phyloP scores from a whole-genome alignment of 108 stramenopile genomes.

The Tribonema minus region DNA sequence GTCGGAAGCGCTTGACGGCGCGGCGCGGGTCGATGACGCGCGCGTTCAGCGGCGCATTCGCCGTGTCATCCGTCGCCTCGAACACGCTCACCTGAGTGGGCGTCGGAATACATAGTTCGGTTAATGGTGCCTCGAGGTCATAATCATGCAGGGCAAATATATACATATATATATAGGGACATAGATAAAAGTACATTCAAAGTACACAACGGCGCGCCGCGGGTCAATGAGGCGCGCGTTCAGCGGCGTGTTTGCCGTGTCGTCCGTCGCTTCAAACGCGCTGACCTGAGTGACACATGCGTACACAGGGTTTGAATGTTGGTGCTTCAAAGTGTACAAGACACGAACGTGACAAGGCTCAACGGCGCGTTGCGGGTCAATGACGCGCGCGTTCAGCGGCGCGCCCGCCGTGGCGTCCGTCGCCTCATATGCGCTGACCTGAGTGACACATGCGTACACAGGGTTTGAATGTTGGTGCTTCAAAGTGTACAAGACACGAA shows the following conservation, averaged over 20 bases:
- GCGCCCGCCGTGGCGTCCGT: slow-evolving; percentile 7
- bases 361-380: slow-evolving; percentile 13
- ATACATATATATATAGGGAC: no score
- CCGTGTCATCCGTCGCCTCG: slow-evolving; percentile 24
- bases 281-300: no score
- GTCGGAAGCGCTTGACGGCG: slow-evolving; percentile 25
- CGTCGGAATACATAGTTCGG: no score
- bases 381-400: slow-evolving; percentile 10
- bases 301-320: no score
- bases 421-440: slow-evolving; percentile 24
- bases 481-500: slow-evolving; percentile 2
- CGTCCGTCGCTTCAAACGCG: slow-evolving; percentile 30
- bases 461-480: no score
- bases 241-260: not conserved
- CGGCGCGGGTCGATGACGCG: slow-evolving; percentile 18
- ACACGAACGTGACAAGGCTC: no score
- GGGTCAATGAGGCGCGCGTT: slow-evolving; percentile 16
- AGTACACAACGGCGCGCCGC: slow-evolving; percentile 10
- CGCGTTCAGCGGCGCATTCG: not conserved
- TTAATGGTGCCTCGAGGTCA: no score
- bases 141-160: no score
- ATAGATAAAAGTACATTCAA: slow-evolving; percentile 5
- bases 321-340: no score
- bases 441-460: no score
- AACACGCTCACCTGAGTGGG: no score